Base-by-base conservation (phyloP, 2,329 filamentous ascomycete species). In the Cytospora paraplurivora region DNA sequence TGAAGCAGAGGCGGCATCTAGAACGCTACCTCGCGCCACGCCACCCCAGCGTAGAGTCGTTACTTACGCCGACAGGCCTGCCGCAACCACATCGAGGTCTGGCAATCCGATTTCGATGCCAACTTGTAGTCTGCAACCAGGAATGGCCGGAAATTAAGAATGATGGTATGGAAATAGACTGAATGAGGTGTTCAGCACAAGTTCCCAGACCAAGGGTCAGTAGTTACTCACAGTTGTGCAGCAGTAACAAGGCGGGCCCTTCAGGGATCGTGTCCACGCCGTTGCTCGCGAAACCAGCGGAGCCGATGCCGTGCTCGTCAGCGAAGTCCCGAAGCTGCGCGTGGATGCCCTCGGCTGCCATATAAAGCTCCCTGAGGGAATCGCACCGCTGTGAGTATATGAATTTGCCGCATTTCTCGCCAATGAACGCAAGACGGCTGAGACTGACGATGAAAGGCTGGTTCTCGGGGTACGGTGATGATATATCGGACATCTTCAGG, bases 41-140 rank as follows among this genome's bases (percentile, higher is more conserved):
- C 12, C 12, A 37, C 12, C 35, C 35, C 3, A 7, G 35, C 7
- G 44, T 10, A 19, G 12, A 19, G 44, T 1, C n/a, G 3, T 21
- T 10, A 47, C 44, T 21, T 21, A 47, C 44, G 67, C 56, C 72
- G 62, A 52, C 72, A 73, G 1, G 72, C 72, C 34, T 72, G 71
- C 50, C 72, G 64, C 10, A 73, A 67, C 72, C 72, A 73, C 64
- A 73, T 73, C 5, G 62, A 47, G 66, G 65, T 51, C n/a, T 54
- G 44, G 19, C 60, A n/a, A 15, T 60, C 34, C 3, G 56, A 44
- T 50, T 53, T 63, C n/a, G 66, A 62, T 5, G 62, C 55, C 21
- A 71, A 49, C 7, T 69, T 67, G 19, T 63, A 68, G 54, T 69
- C 67, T 7, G 70, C 70, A 8, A 72, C 67, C 21, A 72, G 63